Percentiles rank a stretch among this genome's conserved stretches.
phyloP scores from a whole-genome alignment of 192 early-diverging fungal species.

The Coemansia sp. region DNA sequence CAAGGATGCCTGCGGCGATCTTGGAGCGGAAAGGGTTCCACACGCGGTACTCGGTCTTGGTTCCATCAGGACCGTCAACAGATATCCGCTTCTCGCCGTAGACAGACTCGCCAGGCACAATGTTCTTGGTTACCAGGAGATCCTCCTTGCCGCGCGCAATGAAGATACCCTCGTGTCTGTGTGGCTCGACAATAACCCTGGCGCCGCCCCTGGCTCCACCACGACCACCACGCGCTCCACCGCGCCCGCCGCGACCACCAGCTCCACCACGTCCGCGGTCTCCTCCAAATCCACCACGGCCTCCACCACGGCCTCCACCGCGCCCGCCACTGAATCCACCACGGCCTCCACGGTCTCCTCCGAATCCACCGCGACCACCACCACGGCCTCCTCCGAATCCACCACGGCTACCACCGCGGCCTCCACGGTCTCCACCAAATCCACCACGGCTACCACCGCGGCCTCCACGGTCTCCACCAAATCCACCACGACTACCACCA shows the following conservation, averaged over 20 bases:
- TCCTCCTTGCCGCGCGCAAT: constrained; percentile 99
- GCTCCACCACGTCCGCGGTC: constrained; percentile 43
- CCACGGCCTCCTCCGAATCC: constrained; percentile 27
- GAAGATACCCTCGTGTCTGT: constrained; percentile 94
- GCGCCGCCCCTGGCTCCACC: constrained; percentile 85
- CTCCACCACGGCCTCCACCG: constrained; percentile 53
- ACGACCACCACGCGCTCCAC: constrained; percentile 59
- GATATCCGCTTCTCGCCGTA: constrained; percentile 99
- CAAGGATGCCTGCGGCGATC: constrained; percentile 94
- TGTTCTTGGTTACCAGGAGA: constrained; percentile 96
- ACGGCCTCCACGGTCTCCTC: constrained; percentile 35
- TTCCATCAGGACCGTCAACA: constrained; percentile 90
- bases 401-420: constrained; percentile 45
- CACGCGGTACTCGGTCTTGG: constrained; percentile 97
- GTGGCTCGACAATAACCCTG: constrained; percentile 96
- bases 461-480: constrained; percentile 18
- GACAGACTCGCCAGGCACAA: constrained; percentile 94
- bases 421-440: constrained; percentile 22
- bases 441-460: constrained; percentile 50
- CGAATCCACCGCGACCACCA: constrained; percentile 43
- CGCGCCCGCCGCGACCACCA: constrained; percentile 55
- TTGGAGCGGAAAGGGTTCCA: constrained; percentile 99
- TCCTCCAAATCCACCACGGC: constrained; percentile 54
- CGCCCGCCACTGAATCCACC: constrained; percentile 42
- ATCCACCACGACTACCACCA: constrained; percentile 42